A percentile compares a stretch with the other conserved stretches of the same genome.
Evolutionary conservation across 2,329 filamentous ascomycete genomes (phyloP).

Genomic region (Boeremia exigua): DNA sequence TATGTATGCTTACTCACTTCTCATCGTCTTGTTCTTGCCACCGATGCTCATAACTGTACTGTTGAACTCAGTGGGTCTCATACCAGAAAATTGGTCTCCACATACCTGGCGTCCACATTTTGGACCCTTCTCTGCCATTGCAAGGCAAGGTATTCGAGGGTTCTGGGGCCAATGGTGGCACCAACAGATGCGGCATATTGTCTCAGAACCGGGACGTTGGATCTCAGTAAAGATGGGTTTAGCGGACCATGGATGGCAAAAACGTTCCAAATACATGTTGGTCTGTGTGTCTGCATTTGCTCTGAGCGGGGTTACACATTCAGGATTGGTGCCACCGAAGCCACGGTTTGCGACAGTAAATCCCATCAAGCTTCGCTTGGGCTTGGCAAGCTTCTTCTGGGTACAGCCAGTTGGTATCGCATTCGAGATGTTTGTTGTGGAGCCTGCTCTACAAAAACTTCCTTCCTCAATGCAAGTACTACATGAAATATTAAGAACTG

Average conservation of each 20-base stretch:
- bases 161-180: constrained; percentile 22
- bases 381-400: constrained; percentile 15
- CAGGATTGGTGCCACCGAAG: constrained; percentile 13
- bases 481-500: background rate
- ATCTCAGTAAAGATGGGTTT: constrained; percentile 1
- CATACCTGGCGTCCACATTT: constrained; percentile 16
- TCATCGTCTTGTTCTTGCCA: constrained; percentile 13
- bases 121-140: constrained; percentile 10
- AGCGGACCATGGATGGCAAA: background rate
- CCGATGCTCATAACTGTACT: constrained; percentile 7
- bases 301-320: constrained; percentile 15
- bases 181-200: constrained; percentile 20
- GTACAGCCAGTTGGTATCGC: constrained; percentile 14
- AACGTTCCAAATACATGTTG: constrained; percentile 8
- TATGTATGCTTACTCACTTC: constrained; percentile 13
- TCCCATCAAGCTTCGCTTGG: constrained; percentile 1
- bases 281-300: constrained; percentile 12
- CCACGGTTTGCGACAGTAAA: constrained; percentile 1
- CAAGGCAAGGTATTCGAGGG: constrained; percentile 3
- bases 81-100: constrained; percentile 9
- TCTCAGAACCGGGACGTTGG: constrained; percentile 14
- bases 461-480: background rate
- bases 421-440: constrained; percentile 7
- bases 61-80: background rate
- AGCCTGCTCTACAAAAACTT: background rate